phyloP scores from a whole-genome alignment of 2,329 filamentous ascomycete genomes.

The Rutstroemia sydowiana region DNA sequence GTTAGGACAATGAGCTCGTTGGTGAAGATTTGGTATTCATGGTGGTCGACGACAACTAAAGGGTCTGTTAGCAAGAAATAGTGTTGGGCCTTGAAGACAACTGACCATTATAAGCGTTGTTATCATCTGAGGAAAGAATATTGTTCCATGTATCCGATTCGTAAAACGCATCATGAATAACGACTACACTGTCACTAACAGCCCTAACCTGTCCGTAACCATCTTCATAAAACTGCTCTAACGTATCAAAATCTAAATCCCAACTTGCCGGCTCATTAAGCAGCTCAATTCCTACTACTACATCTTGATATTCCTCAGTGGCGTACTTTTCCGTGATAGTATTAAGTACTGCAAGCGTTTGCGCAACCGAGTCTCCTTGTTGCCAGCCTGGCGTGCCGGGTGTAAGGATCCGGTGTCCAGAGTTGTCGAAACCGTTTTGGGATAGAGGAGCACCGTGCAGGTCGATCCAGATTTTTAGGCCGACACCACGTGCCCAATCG shows the following conservation, averaged over 20 bases:
- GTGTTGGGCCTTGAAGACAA: constrained; percentile 23
- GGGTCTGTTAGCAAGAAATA: constrained; percentile 44
- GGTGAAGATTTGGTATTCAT: constrained; percentile 61
- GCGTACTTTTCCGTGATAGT: constrained; percentile 52
- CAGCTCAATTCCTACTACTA: constrained; percentile 49
- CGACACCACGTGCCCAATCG: constrained; percentile 45
- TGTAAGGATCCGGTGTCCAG: constrained; percentile 38
- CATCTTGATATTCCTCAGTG: constrained; percentile 44
- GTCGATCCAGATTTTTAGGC: constrained; percentile 51
- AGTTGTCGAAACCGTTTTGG: constrained; percentile 58
- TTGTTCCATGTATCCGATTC: constrained; percentile 51
- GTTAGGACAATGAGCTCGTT: constrained; percentile 41
- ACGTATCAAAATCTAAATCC: constrained; percentile 28
- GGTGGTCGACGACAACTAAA: constrained; percentile 50
- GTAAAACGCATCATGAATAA: constrained; percentile 52
- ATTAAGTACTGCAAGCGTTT: constrained; percentile 49
- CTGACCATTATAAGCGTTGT: constrained; percentile 35
- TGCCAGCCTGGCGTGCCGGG: constrained; percentile 36
- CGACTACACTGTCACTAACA: constrained; percentile 41
- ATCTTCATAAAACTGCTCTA: constrained; percentile 40
- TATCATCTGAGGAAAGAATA: constrained; percentile 42
- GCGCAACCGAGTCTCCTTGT: constrained; percentile 39
- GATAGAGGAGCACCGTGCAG: constrained; percentile 49
- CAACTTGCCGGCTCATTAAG: constrained; percentile 44
- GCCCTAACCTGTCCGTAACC: constrained; percentile 40